phyloP scores from a whole-genome alignment of 371 early-diverging fungal species.

The Mucor piriformis region DNA sequence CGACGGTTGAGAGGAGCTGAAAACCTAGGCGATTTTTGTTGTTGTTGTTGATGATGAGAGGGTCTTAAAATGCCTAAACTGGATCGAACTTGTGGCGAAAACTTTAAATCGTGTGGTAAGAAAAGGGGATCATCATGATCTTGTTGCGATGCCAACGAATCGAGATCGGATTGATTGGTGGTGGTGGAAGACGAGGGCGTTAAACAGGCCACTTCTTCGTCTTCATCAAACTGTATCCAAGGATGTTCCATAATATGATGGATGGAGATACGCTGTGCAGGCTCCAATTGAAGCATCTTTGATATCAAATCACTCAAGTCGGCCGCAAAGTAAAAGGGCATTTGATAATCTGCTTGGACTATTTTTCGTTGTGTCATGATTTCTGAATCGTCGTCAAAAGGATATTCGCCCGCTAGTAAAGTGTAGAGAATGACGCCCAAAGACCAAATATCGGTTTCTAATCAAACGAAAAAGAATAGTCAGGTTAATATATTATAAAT shows the following conservation, averaged over 20 bases:
- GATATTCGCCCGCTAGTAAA: slow-evolving; percentile 77
- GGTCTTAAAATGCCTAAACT: slow-evolving; percentile 28
- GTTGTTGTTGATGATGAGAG: slow-evolving; percentile 10
- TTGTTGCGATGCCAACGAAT: slow-evolving; percentile 32
- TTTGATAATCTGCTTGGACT: slow-evolving; percentile 69
- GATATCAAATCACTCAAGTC: slow-evolving; percentile 55
- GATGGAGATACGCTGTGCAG: slow-evolving; percentile 66
- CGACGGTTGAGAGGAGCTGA: slow-evolving; percentile 37
- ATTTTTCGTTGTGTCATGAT: slow-evolving; percentile 72
- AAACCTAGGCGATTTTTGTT: slow-evolving; percentile 33
- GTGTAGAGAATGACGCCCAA: slow-evolving; percentile 85
- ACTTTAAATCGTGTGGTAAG: slow-evolving; percentile 7
- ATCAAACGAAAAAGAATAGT: slow-evolving; percentile 4
- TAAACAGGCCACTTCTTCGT: slow-evolving; percentile 23
- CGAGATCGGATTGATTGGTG: slow-evolving; percentile 32
- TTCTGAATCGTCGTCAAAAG: slow-evolving; percentile 87
- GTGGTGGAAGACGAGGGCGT: slow-evolving; percentile 34
- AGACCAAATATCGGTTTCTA: slow-evolving; percentile 88
- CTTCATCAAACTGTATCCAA: slow-evolving; percentile 48
- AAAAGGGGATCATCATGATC: background rate
- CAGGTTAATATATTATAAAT: slow-evolving; percentile 1
- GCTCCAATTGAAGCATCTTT: slow-evolving; percentile 67
- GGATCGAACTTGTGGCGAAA: slow-evolving; percentile 33
- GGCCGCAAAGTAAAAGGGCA: slow-evolving; percentile 66
- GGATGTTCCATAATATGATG: slow-evolving; percentile 70